Evolutionary conservation across 2,329 filamentous ascomycete species (phyloP).

Genomic region (Aspergillus pseudonomiae): DNA sequence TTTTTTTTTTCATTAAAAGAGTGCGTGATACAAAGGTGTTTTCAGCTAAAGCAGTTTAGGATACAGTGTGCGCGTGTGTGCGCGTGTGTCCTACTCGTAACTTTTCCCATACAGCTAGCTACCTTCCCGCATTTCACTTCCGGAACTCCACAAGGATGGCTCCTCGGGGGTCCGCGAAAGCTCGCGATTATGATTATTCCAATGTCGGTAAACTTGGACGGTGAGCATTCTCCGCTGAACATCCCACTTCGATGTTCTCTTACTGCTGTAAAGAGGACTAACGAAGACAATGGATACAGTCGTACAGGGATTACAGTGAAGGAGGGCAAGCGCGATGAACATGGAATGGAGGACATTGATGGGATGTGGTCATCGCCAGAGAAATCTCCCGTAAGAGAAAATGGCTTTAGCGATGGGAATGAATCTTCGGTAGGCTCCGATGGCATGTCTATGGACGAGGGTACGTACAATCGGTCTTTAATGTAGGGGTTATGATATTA

Average conservation of each 20-base stretch:
- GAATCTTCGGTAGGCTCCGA: slow-evolving; percentile 57
- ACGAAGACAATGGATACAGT: slow-evolving; percentile 51
- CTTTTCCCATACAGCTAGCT: not conserved
- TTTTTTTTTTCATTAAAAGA: not conserved
- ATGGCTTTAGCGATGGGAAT: slow-evolving; percentile 37
- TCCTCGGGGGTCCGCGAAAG: slow-evolving; percentile 43
- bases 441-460: slow-evolving; percentile 66
- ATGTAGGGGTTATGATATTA: slow-evolving; percentile 11
- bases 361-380: slow-evolving; percentile 86
- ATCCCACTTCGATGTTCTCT: slow-evolving; percentile 6
- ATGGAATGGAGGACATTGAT: slow-evolving; percentile 88
- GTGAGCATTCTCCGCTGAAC: slow-evolving; percentile 31
- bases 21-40: not conserved
- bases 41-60: not conserved
- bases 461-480: slow-evolving; percentile 43
- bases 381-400: slow-evolving; percentile 54
- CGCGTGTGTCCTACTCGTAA: not conserved
- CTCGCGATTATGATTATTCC: slow-evolving; percentile 52
- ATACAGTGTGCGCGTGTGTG: not conserved
- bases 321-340: slow-evolving; percentile 82
- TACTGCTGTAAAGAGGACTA: slow-evolving; percentile 16
- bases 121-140: slow-evolving; percentile 14
- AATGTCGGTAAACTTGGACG: slow-evolving; percentile 52
- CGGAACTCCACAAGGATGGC: slow-evolving; percentile 34
- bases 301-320: slow-evolving; percentile 86